phyloP scores from a whole-genome alignment of 495 filamentous ascomycete species.

The Thozetella sp. region DNA sequence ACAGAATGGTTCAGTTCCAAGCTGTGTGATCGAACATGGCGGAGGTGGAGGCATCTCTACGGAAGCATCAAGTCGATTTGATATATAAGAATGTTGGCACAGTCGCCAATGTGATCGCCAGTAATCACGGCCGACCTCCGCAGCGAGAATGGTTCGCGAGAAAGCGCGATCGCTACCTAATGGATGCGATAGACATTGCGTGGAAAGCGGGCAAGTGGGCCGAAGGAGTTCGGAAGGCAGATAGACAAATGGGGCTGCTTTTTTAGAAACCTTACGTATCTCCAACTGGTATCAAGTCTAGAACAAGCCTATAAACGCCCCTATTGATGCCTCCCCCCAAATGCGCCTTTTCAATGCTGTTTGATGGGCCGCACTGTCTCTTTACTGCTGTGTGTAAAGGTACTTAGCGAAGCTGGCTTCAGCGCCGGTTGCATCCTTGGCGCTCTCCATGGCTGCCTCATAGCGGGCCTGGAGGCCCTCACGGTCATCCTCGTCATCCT shows the following conservation, averaged over 20 bases:
- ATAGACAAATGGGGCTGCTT: conserved; percentile 2
- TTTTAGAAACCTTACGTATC: not conserved
- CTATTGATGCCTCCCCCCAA: conserved; percentile 2
- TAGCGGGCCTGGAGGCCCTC: conserved; percentile 66
- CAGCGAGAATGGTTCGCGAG: no score
- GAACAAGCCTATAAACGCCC: conserved; percentile 11
- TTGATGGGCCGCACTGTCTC: not conserved
- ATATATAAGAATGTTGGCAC: no score
- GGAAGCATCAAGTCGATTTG: not conserved
- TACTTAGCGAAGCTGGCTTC: conserved; percentile 65
- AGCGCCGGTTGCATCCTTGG: conserved; percentile 43
- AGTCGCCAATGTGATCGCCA: no score
- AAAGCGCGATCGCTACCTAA: no score
- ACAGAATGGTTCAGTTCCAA: conserved; percentile 96
- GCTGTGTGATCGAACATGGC: conserved; percentile 61
- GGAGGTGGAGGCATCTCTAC: conserved; percentile 16
- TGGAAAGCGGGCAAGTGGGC: not conserved
- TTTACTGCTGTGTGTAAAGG: conserved; percentile 37
- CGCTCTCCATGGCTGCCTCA: conserved; percentile 53
- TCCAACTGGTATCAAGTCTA: conserved; percentile 43
- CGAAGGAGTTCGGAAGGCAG: not conserved
- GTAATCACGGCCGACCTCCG: no score
- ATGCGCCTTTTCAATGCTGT: not conserved
- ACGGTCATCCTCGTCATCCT: conserved; percentile 48
- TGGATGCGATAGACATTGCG: not conserved